phyloP scores from a whole-genome alignment of 345 rosid genomes.

The Eucalyptus erythrocorys region DNA sequence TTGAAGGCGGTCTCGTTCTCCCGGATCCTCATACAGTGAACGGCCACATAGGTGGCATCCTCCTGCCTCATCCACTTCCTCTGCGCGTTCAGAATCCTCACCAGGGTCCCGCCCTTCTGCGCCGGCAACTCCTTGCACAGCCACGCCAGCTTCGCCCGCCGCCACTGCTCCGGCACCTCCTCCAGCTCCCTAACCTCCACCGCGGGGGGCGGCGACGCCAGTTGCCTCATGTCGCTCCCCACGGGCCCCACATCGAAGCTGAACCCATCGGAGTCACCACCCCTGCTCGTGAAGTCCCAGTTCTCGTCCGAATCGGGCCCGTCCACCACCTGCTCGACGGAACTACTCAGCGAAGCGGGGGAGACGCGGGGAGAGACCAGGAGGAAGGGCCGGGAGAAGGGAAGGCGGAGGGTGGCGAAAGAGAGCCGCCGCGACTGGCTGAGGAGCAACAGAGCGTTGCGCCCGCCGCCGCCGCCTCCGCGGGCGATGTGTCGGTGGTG shows the following conservation, averaged over 20 bases:
- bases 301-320: neutral
- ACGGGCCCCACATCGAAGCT: conserved; percentile 9
- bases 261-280: neutral
- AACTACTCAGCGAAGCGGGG: conserved; percentile 17
- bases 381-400: neutral
- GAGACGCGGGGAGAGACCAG: neutral
- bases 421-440: neutral
- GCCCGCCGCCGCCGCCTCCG: neutral
- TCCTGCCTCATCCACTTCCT: conserved; percentile 86
- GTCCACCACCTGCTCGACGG: conserved; percentile 32
- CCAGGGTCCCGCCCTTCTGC: conserved; percentile 55
- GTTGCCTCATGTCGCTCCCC: conserved; percentile 27
- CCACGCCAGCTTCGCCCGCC: conserved; percentile 84
- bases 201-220: conserved; percentile 17
- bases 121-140: conserved; percentile 78
- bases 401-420: neutral
- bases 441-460: neutral
- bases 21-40: conserved; percentile 73
- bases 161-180: conserved; percentile 82
- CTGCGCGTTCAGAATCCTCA: conserved; percentile 63
- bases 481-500: neutral
- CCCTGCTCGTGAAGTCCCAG: neutral
- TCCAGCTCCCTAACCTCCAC: conserved; percentile 57
- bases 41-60: conserved; percentile 59
- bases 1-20: conserved; percentile 71